Base-by-base conservation (phyloP, 2,329 filamentous ascomycete genomes). In the Penicillium sp. region DNA sequence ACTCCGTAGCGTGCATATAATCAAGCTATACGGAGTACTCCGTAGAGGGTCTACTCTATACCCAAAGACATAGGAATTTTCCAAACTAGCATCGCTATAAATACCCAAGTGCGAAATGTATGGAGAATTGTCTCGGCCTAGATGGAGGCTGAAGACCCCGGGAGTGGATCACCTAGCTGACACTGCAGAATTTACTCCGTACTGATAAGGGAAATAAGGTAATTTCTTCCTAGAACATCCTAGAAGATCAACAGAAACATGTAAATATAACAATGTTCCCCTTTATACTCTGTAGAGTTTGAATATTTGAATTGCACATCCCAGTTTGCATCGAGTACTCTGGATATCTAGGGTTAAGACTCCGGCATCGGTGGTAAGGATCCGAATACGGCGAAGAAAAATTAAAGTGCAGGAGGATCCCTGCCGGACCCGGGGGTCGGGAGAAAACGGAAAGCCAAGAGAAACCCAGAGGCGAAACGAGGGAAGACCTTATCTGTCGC, bases 401-500 rank as follows among this genome's bases (percentile, higher is more conserved):
- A 23, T 17, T 8, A 17, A 48, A 29, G 19, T 19, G 23, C n/a
- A 36, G 48, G 23, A 17, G n/a, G 33, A 39, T 21, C 10, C 49
- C 33, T 35, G 33, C 49, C 41, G 35, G 27, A 51, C 19, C 27
- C 42, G 54, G 19, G 4, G 8, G 48, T 43, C 55, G 55, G 55
- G 36, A 36, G 21, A 48, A 53, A n/a, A 27, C 54, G 54, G 54
- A 45, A 52, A 45, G 25, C 5, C 19, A 17, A 31, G 29, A 10
- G 3, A n/a, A 23, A 29, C 6, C n/a, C 10, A 31, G 29, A 10
- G 35, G 9, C 43, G 17, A 44, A 38, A 31, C 10, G 39, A 21
- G 53, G 10, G 8, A 15, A 17, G 35, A 47, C 33, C 54, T 57
- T 57, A 57, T 57, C 54, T 57, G 42, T 44, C 48, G 49, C 54